Evolutionary conservation across 148 eudicot species (phyloP).

Genomic region (Vaccinium macrocarpon): DNA sequence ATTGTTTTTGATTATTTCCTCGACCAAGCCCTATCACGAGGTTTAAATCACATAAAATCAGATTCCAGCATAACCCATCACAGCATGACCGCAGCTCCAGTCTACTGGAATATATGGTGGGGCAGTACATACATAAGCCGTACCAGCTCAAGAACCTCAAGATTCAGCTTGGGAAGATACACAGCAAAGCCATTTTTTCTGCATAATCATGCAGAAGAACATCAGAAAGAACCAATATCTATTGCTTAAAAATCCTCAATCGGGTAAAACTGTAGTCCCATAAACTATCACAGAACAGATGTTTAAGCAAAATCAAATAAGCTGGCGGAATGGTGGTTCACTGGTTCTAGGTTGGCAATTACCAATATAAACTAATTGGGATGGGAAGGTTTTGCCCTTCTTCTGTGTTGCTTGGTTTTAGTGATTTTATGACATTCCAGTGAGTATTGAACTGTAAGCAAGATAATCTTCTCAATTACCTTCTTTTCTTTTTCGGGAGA

Average conservation of each 20-base stretch:
- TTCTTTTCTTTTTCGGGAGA: too few species aligned
- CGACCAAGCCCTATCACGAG: slow-evolving; percentile 6
- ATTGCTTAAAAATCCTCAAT: background rate
- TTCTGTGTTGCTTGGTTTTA: too few species aligned
- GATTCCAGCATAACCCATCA: slow-evolving; percentile 30
- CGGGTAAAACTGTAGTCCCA: background rate
- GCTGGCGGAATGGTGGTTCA: background rate
- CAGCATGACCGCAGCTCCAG: slow-evolving; percentile 27
- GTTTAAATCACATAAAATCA: slow-evolving; percentile 19
- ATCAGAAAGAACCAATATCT: background rate
- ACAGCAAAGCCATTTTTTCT: slow-evolving; percentile 57
- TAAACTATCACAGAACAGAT: background rate
- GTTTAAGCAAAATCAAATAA: background rate
- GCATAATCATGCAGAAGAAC: slow-evolving; percentile 14
- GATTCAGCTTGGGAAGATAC: slow-evolving; percentile 31
- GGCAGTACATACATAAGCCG: slow-evolving; percentile 8
- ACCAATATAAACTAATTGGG: background rate
- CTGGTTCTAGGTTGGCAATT: background rate
- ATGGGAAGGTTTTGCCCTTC: background rate
- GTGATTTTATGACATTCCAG: too few species aligned
- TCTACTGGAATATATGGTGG: slow-evolving; percentile 18
- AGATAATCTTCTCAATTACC: too few species aligned
- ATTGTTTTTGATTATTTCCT: slow-evolving; percentile 9
- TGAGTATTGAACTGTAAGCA: too few species aligned
- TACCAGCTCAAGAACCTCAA: slow-evolving; percentile 18